Base-by-base conservation (phyloP, 2,329 filamentous ascomycete genomes). In the Talaromyces sp. region DNA sequence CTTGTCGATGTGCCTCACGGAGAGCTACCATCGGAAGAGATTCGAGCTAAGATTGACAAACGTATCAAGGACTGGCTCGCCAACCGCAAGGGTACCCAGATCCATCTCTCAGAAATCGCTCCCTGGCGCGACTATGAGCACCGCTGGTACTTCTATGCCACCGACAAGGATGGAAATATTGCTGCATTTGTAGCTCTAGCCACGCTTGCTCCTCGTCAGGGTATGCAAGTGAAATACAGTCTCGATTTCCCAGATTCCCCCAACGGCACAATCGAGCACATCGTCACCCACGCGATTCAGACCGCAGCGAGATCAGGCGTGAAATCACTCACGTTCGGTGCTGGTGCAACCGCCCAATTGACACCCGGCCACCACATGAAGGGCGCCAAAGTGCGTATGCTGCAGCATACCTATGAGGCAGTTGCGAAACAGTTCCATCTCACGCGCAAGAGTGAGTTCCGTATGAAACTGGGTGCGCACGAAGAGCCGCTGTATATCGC, bases 191-290 rank as follows among this genome's bases (percentile, higher is more conserved):
- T 94, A n/a, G 89, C 94, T 9, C 83, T 97, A 71, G 90, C 91
- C 62, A 90, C 92, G 76, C 86, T 97, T 33, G 87, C 90, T 3
- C 91, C 92, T 1, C 83, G 86, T 41, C 87, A 96, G 75, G 93
- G 93, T 63, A 96, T 92, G 87, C 93, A 97, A 81, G 89, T 97
- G 75, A 97, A 97, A 82, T 97, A 95, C 83, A 91, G 90, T n/a
- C 87, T 97, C 63, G 92, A 97, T 78, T 97, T 97, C 83, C 93
- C 93, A 0, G 87, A 87, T 31, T 87, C 93, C 0, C 90, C 93
- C n/a, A 91, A 87, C 52, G 93, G 93, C 56, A 89, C 91, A 39
- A 97, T 97, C 68, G 93, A 97, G 80, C 85, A 89, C 47, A 86
- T 95, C 47, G 90, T 96, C 71, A 87, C 90, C 43, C 85, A 89